A percentile compares a stretch with the other conserved stretches of the same genome.
Conservation (phyloP, 176 grass and related monocot genomes). For the Juncus inflexus region DNA sequence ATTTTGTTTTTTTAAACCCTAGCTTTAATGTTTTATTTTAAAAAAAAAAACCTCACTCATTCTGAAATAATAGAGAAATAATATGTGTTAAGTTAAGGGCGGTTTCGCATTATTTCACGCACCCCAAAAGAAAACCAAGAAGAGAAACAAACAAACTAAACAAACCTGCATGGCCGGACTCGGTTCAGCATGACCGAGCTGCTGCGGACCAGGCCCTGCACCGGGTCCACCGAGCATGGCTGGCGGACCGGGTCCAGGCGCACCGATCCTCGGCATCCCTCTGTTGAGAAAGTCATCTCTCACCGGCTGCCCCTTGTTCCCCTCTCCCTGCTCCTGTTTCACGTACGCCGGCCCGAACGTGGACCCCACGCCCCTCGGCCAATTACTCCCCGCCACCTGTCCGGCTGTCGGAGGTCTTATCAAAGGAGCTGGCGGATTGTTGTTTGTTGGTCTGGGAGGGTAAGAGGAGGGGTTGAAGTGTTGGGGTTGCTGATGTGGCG, state of each 20-base stretch:
- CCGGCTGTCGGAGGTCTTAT: constrained; percentile 20
- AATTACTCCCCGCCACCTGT: constrained; percentile 19
- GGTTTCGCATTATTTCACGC: no score
- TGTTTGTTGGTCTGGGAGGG: constrained; percentile 4
- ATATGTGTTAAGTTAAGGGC: no score
- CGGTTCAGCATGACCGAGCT: constrained; percentile 39
- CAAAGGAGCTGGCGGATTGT: constrained; percentile 5
- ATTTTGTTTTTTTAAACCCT: no score
- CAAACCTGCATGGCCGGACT: constrained; percentile 48
- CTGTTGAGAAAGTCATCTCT: constrained; percentile 44
- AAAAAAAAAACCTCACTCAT: background rate
- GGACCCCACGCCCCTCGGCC: constrained; percentile 19
- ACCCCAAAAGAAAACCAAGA: background rate
- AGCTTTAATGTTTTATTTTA: constrained; percentile 2
- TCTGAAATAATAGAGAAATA: no score
- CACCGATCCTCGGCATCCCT: constrained; percentile 25
- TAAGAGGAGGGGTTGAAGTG: constrained; percentile 43
- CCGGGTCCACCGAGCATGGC: background rate
- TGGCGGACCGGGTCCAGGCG: constrained; percentile 30
- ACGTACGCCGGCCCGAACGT: constrained; percentile 37
- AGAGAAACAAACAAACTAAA: constrained; percentile 22
- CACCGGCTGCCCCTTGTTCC: constrained; percentile 36
- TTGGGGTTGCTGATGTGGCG: constrained; percentile 36
- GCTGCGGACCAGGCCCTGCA: constrained; percentile 4
- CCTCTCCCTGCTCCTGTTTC: constrained; percentile 45